phyloP scores from a whole-genome alignment of 805 yeast genomes.

The Vanderwaltozyma verrucispora region DNA sequence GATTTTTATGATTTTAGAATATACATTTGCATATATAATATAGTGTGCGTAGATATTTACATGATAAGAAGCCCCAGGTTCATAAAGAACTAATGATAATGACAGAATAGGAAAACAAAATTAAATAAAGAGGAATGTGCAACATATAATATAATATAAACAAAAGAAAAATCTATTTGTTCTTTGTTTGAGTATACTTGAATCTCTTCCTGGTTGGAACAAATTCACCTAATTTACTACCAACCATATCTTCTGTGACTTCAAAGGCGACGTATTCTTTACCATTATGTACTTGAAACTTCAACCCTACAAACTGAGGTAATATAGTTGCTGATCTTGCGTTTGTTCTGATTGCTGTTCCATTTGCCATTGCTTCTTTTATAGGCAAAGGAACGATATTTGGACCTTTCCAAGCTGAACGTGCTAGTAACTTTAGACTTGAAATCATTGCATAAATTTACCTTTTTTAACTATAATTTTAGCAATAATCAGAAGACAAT shows the following conservation, averaged over 20 bases:
- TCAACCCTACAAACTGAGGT: conserved; percentile 92
- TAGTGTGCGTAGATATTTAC: too few relatives aligned
- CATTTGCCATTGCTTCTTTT: conserved; percentile 67
- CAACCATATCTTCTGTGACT: conserved; percentile 93
- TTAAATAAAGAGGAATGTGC: too few relatives aligned
- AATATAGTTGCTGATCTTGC: conserved; percentile 90
- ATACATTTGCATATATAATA: too few relatives aligned
- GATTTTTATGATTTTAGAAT: too few relatives aligned
- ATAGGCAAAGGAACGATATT: conserved; percentile 92
- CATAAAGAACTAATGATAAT: too few relatives aligned
- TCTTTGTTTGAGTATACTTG: conserved; percentile 70
- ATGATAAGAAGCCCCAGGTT: too few relatives aligned
- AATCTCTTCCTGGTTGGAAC: conserved; percentile 89
- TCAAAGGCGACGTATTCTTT: conserved; percentile 83
- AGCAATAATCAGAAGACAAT: too few relatives aligned
- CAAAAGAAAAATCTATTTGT: too few relatives aligned
- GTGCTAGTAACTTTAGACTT: conserved; percentile 30
- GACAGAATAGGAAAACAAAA: too few relatives aligned
- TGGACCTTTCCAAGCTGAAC: conserved; percentile 72
- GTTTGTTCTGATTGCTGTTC: conserved; percentile 87
- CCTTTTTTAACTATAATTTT: too few relatives aligned
- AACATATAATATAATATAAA: too few relatives aligned
- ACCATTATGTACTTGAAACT: conserved; percentile 94
- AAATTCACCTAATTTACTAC: conserved; percentile 88
- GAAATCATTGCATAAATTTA: conserved; percentile 1